Conservation (phyloP, 805 yeast genomes). For the Candida boidinii region DNA sequence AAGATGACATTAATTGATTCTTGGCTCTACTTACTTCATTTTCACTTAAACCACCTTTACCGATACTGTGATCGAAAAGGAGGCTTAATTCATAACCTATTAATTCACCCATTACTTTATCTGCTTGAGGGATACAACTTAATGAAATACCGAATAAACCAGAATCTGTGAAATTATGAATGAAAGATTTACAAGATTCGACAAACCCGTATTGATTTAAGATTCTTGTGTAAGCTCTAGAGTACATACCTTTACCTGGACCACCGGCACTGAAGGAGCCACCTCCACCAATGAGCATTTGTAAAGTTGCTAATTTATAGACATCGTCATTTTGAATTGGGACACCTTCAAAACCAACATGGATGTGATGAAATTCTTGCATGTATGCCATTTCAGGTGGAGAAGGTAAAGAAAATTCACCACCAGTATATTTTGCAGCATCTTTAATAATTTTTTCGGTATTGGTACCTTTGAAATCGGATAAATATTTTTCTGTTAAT, state of each 20-base stretch:
- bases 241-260: constrained; percentile 98
- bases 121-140: constrained; percentile 80
- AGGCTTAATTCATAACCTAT: constrained; percentile 54
- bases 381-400: constrained; percentile 52
- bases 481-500: constrained; percentile 54
- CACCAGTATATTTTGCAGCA: constrained; percentile 49
- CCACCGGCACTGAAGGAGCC: constrained; percentile 98
- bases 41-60: constrained; percentile 54
- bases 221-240: constrained; percentile 85
- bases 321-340: constrained; percentile 79
- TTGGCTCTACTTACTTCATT: constrained; percentile 84
- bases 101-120: constrained; percentile 74
- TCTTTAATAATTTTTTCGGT: constrained; percentile 19
- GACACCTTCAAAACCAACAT: constrained; percentile 81
- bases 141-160: constrained; percentile 88
- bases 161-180: constrained; percentile 82
- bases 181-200: constrained; percentile 81
- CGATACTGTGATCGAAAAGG: constrained; percentile 31
- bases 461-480: constrained; percentile 39
- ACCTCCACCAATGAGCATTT: constrained; percentile 91
- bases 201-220: constrained; percentile 86
- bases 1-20: constrained; percentile 79
- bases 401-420: constrained; percentile 45
- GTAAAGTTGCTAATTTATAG: constrained; percentile 84
- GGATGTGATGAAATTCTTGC: constrained; percentile 79